phyloP scores from a whole-genome alignment of 495 filamentous ascomycete species.

The Paragyromitra xinjiangensis region DNA sequence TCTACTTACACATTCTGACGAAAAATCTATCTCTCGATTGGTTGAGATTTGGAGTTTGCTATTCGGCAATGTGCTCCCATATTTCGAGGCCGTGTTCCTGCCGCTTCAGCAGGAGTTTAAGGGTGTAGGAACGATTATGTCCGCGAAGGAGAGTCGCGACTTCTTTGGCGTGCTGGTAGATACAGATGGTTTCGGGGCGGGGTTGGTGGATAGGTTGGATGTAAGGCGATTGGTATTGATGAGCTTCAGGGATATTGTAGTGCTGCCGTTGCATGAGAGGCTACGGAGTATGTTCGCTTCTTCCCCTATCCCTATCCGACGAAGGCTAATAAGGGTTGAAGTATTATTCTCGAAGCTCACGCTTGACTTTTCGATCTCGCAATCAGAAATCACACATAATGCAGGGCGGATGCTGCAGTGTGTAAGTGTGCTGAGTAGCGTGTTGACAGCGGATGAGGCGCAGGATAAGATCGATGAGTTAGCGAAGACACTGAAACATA shows the following conservation, averaged over 20 bases:
- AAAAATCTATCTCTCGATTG: slow-evolving; percentile 75
- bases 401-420: slow-evolving; percentile 97
- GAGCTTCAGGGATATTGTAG: slow-evolving; percentile 87
- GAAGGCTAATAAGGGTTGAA: not conserved
- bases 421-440: slow-evolving; percentile 83
- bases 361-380: slow-evolving; percentile 81
- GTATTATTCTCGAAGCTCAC: slow-evolving; percentile 85
- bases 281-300: slow-evolving; percentile 69
- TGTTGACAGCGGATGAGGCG: slow-evolving; percentile 71
- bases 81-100: slow-evolving; percentile 94
- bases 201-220: slow-evolving; percentile 67
- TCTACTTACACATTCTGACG: slow-evolving; percentile 77
- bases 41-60: slow-evolving; percentile 94
- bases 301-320: not conserved
- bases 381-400: slow-evolving; percentile 80
- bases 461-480: slow-evolving; percentile 85
- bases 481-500: slow-evolving; percentile 85
- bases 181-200: slow-evolving; percentile 11
- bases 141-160: slow-evolving; percentile 75
- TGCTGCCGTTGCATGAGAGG: slow-evolving; percentile 83
- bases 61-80: slow-evolving; percentile 88
- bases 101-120: slow-evolving; percentile 94
- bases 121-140: slow-evolving; percentile 80
- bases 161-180: slow-evolving; percentile 71
- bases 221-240: slow-evolving; percentile 87